Conservation (phyloP, 2,329 filamentous ascomycete species). For the Aureobasidium sp. region DNA sequence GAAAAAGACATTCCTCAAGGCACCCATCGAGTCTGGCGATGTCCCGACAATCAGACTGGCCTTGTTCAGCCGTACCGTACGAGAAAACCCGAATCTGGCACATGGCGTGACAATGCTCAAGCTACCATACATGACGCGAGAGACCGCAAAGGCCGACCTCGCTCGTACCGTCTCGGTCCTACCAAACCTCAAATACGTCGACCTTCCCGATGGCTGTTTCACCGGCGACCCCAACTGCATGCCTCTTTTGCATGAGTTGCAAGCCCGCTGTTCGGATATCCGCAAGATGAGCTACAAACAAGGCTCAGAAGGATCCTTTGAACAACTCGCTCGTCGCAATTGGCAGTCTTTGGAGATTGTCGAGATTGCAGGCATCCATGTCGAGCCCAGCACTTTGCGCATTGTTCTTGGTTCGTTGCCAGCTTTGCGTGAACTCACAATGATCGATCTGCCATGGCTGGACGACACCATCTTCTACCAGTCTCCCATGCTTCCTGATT, state of each 20-base stretch:
- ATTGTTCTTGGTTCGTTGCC: slow-evolving; percentile 62
- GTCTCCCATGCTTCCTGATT: slow-evolving; percentile 56
- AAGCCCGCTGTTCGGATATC: slow-evolving; percentile 74
- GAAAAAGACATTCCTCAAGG: slow-evolving; percentile 54
- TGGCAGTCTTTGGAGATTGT: slow-evolving; percentile 69
- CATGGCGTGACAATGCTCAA: slow-evolving; percentile 71
- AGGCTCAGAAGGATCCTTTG: slow-evolving; percentile 72
- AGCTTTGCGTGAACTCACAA: slow-evolving; percentile 64
- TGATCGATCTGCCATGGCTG: slow-evolving; percentile 62
- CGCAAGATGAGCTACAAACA: slow-evolving; percentile 80
- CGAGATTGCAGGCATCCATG: slow-evolving; percentile 59
- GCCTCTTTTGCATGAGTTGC: slow-evolving; percentile 73
- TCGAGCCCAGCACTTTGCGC: slow-evolving; percentile 65
- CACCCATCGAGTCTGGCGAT: slow-evolving; percentile 64
- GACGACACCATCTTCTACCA: slow-evolving; percentile 70
- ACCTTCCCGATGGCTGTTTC: slow-evolving; percentile 83
- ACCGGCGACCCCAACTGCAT: slow-evolving; percentile 69
- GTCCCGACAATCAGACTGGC: slow-evolving; percentile 67
- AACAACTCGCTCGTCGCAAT: slow-evolving; percentile 57
- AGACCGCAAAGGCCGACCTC: slow-evolving; percentile 75
- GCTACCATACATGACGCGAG: slow-evolving; percentile 89
- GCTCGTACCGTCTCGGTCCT: slow-evolving; percentile 79
- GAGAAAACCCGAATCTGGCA: slow-evolving; percentile 66
- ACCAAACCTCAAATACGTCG: slow-evolving; percentile 79
- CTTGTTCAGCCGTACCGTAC: slow-evolving; percentile 73